These are phyloP conservation scores for Meyerozyma guilliermondii DNA, from an alignment of 1,139 yeast genomes.

Conservation along the genomic window DNA sequence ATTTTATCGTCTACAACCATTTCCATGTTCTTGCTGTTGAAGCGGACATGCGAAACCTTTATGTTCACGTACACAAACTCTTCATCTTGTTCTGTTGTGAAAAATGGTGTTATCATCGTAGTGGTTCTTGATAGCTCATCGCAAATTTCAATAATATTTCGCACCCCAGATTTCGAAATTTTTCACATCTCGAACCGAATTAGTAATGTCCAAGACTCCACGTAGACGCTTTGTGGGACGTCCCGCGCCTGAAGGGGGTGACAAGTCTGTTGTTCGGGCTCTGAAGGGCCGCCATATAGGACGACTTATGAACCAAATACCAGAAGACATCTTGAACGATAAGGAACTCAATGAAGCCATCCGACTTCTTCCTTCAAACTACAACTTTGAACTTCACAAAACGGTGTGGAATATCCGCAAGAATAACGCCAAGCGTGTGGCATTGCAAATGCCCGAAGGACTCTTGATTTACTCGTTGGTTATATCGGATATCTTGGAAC, in stretches of 20 bases:
- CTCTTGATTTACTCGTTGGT: conserved; percentile 79
- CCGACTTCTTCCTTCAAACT: conserved; percentile 76
- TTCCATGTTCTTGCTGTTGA: conserved; percentile 66
- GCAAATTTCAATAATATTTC: neutral
- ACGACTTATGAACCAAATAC: conserved; percentile 83
- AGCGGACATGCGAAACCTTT: conserved; percentile 59
- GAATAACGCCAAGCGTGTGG: conserved; percentile 67
- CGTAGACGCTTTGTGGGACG: conserved; percentile 11
- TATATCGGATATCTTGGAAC: conserved; percentile 85
- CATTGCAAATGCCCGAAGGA: conserved; percentile 98
- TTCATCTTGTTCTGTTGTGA: conserved; percentile 72
- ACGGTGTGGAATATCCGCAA: conserved; percentile 90
- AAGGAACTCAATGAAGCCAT: conserved; percentile 78
- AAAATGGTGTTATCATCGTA: conserved; percentile 81
- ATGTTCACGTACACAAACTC: conserved; percentile 59
- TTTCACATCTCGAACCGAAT: neutral
- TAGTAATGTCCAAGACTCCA: conserved; percentile 2
- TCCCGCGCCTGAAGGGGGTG: neutral
- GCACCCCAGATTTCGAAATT: neutral
- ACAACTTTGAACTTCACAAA: conserved; percentile 93
- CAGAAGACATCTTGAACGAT: conserved; percentile 77
- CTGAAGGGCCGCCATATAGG: conserved; percentile 32
- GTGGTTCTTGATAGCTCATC: conserved; percentile 3
- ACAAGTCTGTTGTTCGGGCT: neutral
- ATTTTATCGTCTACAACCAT: conserved; percentile 68